Evolutionary conservation across 306 rosid genomes (phyloP).

Genomic region (Vigna reflexopilosa): DNA sequence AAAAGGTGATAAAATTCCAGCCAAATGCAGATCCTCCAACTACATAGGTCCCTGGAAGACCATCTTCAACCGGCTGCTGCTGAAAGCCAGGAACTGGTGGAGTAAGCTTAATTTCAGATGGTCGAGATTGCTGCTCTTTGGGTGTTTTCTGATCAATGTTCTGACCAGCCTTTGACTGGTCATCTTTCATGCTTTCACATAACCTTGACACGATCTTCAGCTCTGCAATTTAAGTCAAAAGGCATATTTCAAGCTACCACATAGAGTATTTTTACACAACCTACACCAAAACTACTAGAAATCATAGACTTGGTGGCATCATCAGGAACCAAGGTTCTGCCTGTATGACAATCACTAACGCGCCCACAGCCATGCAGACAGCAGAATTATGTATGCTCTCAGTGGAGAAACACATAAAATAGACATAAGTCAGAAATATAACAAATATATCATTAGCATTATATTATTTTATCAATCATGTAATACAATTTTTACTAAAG

Average conservation of each 20-base stretch:
- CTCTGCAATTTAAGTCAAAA: constrained; percentile 60
- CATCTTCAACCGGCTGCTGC: constrained; percentile 56
- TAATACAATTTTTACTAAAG: neutral
- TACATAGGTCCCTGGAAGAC: constrained; percentile 59
- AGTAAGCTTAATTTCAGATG: constrained; percentile 47
- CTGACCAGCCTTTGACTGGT: no score
- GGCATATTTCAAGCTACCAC: constrained; percentile 16
- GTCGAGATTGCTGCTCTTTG: neutral
- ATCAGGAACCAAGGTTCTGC: neutral
- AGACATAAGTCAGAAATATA: neutral
- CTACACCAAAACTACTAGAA: no score
- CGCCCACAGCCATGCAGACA: no score
- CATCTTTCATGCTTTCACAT: constrained; percentile 40
- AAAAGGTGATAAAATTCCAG: constrained; percentile 80
- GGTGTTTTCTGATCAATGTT: no score
- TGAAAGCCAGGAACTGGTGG: constrained; percentile 38
- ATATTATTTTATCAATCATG: neutral
- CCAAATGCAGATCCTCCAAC: constrained; percentile 97
- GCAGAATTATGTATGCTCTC: no score
- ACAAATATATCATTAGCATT: no score
- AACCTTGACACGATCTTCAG: constrained; percentile 64
- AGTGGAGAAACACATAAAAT: no score
- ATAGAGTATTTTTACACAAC: neutral
- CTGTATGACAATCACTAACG: neutral
- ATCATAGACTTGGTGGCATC: no score